These are phyloP conservation scores for Pterocarpus macrocarpus DNA, from an alignment of 306 rosid species.

Conservation along the genomic window DNA sequence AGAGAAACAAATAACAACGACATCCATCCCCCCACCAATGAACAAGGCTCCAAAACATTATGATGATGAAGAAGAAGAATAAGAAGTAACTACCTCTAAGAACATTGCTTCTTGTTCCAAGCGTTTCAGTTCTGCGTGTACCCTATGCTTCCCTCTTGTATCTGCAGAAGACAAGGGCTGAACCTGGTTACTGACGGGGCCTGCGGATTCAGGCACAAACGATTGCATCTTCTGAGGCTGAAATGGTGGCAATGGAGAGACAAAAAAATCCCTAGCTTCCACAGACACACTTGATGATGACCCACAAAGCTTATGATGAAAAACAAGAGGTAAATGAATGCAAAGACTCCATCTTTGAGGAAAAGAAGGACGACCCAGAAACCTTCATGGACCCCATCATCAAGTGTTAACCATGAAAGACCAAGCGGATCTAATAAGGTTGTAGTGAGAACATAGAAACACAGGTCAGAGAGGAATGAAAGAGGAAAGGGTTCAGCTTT, in stretches of 20 bases:
- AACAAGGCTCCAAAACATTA: slow-evolving; percentile 39
- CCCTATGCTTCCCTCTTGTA: slow-evolving; percentile 93
- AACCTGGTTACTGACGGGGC: slow-evolving; percentile 68
- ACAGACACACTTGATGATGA: slow-evolving; percentile 16
- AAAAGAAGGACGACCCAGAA: slow-evolving; percentile 63
- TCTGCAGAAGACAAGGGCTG: slow-evolving; percentile 75
- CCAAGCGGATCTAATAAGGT: slow-evolving; percentile 51
- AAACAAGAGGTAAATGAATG: slow-evolving; percentile 46
- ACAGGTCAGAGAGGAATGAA: slow-evolving; percentile 27
- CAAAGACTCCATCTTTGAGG: slow-evolving; percentile 50
- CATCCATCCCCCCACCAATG: neutral
- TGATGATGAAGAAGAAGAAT: neutral
- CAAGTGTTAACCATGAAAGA: slow-evolving; percentile 34
- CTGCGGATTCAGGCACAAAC: slow-evolving; percentile 71
- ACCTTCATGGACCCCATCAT: slow-evolving; percentile 62
- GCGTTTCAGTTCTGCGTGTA: slow-evolving; percentile 89
- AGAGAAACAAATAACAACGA: slow-evolving; percentile 1
- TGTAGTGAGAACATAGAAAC: slow-evolving; percentile 30
- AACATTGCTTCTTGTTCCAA: slow-evolving; percentile 92
- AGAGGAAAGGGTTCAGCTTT: slow-evolving; percentile 20
- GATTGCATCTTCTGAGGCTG: slow-evolving; percentile 72
- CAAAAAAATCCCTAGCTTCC: slow-evolving; percentile 26
- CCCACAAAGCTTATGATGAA: slow-evolving; percentile 18
- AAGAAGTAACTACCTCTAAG: slow-evolving; percentile 70
- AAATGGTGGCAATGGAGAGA: neutral